phyloP scores from a whole-genome alignment of 2,329 filamentous ascomycete species.

The Cytospora mali region DNA sequence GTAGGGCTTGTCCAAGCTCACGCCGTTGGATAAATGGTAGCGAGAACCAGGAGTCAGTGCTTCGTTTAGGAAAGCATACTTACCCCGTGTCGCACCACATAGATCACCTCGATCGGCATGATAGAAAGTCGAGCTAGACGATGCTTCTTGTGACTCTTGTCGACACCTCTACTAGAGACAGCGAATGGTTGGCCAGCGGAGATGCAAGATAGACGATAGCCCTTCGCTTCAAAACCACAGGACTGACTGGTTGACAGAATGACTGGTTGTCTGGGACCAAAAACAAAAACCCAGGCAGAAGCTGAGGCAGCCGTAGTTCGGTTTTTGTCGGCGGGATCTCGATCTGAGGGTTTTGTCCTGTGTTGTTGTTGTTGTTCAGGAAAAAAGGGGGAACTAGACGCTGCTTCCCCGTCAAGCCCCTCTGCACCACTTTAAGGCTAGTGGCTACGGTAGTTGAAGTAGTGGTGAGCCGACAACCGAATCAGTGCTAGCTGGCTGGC shows the following conservation, averaged over 20 bases:
- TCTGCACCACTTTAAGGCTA: background rate
- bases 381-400: background rate
- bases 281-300: background rate
- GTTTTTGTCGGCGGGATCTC: background rate
- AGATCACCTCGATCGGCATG: slow-evolving; percentile 73
- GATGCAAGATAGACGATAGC: background rate
- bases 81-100: slow-evolving; percentile 76
- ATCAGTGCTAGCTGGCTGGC: background rate
- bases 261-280: background rate
- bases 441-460: background rate
- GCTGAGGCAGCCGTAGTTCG: background rate
- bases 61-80: slow-evolving; percentile 39
- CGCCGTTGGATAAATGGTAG: background rate
- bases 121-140: background rate
- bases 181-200: too few species aligned
- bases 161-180: background rate
- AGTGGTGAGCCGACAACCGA: background rate
- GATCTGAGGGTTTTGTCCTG: background rate
- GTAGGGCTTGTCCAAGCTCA: background rate
- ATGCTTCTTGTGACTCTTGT: background rate
- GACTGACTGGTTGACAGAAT: too few species aligned
- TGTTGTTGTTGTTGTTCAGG: background rate
- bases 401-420: background rate
- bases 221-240: too few species aligned
- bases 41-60: background rate